Evolutionary conservation across 352 stramenopile genomes (phyloP).

Genomic region (Peronospora destructor): DNA sequence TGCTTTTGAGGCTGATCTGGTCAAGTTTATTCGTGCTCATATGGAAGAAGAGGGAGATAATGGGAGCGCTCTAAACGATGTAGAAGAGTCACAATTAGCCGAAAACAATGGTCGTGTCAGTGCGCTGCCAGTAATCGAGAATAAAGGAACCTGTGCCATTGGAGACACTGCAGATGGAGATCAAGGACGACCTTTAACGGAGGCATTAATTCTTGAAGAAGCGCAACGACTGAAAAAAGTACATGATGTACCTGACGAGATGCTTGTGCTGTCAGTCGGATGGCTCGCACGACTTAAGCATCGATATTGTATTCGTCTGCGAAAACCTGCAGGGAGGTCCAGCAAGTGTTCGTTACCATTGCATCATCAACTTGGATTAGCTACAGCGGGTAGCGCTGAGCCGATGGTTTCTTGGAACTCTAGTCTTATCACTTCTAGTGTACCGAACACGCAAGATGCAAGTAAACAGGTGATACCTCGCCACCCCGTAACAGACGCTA

Average conservation of each 20-base stretch:
- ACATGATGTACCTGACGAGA: slow-evolving; percentile 53
- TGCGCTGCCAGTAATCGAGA: neutral
- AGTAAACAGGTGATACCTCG: slow-evolving; percentile 1
- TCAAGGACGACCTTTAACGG: slow-evolving; percentile 31
- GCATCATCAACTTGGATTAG: slow-evolving; percentile 1
- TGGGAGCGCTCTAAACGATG: neutral
- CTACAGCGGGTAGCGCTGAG: neutral
- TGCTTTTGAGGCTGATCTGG: slow-evolving; percentile 55
- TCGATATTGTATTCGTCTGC: slow-evolving; percentile 59
- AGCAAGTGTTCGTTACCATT: slow-evolving; percentile 9
- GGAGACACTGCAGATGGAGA: neutral
- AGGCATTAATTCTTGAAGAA: slow-evolving; percentile 70
- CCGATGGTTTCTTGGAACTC: slow-evolving; percentile 9
- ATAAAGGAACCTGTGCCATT: neutral
- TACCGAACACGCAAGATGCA: slow-evolving; percentile 1
- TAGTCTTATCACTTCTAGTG: slow-evolving; percentile 1
- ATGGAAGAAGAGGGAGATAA: slow-evolving; percentile 3
- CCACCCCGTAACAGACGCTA: neutral
- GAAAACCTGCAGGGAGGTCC: slow-evolving; percentile 28
- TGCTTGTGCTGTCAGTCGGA: slow-evolving; percentile 64
- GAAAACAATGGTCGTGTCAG: neutral
- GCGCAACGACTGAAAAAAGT: slow-evolving; percentile 61
- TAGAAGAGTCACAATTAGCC: neutral
- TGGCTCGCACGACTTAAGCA: slow-evolving; percentile 72
- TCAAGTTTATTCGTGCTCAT: slow-evolving; percentile 41